Evolutionary conservation across 768 basidiomycete species (phyloP).

Genomic region (Termitomyces sp.): DNA sequence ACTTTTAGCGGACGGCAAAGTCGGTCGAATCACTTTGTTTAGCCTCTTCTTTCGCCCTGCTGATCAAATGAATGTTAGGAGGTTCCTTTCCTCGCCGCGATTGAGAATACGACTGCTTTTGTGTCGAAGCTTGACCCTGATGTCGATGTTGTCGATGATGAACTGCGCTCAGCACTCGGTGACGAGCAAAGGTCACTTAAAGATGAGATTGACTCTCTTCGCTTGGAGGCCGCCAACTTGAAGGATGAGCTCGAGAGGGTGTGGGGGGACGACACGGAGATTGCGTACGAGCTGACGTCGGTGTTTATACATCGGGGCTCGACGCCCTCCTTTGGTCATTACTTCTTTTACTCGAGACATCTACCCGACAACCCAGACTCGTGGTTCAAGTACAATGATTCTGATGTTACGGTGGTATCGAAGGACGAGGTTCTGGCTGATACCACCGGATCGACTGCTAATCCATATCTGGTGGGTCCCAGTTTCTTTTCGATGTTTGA

Average conservation of each 20-base stretch:
- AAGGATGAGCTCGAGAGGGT: conserved; percentile 68
- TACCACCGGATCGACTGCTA: conserved; percentile 87
- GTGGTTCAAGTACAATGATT: conserved; percentile 98
- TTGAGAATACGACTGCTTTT: conserved; percentile 54
- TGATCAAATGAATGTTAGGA: conserved; percentile 33
- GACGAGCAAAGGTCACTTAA: conserved; percentile 49
- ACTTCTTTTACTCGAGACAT: conserved; percentile 92
- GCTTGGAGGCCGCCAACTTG: conserved; percentile 41
- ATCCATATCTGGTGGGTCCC: conserved; percentile 74
- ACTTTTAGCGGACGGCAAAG: conserved; percentile 67
- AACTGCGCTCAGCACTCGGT: conserved; percentile 46
- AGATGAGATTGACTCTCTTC: conserved; percentile 52
- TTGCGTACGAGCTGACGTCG: conserved; percentile 85
- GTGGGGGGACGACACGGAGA: conserved; percentile 64
- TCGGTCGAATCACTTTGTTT: conserved; percentile 21
- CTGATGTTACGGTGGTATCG: conserved; percentile 68
- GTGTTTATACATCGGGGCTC: conserved; percentile 94
- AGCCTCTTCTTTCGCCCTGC: background rate
- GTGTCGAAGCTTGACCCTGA: conserved; percentile 39
- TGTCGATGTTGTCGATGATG: conserved; percentile 52
- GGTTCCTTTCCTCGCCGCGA: conserved; percentile 49
- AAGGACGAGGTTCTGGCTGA: conserved; percentile 85
- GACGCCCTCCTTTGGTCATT: conserved; percentile 86
- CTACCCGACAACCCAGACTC: conserved; percentile 73
- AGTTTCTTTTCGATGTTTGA: background rate